Evolutionary conservation across 768 basidiomycete genomes (phyloP).

Genomic region (Hypsizygus marmoreus): DNA sequence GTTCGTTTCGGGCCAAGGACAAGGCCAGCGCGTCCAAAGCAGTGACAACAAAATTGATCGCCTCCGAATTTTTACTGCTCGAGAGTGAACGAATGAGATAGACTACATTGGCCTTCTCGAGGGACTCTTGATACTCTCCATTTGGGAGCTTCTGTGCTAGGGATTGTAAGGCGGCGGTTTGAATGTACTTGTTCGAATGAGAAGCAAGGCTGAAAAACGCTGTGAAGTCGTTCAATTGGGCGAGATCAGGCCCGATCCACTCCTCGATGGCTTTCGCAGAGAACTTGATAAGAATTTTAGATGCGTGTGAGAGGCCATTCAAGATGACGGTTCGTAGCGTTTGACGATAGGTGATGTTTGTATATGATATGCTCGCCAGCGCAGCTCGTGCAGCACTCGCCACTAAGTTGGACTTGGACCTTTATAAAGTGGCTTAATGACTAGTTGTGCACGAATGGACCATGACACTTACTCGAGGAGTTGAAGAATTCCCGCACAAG

Average conservation of each 20-base stretch:
- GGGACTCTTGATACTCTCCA: constrained; percentile 15
- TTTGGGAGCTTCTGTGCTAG: constrained; percentile 14
- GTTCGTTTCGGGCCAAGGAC: constrained; percentile 15
- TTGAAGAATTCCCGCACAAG: constrained; percentile 16
- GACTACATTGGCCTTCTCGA: constrained; percentile 16
- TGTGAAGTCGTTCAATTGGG: constrained; percentile 15
- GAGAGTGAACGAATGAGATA: constrained; percentile 14
- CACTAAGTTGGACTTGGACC: constrained; percentile 12
- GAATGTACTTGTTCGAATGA: constrained; percentile 16
- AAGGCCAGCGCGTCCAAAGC: constrained; percentile 15
- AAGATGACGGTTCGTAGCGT: constrained; percentile 17
- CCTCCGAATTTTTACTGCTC: constrained; percentile 16
- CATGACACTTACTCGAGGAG: constrained; percentile 19
- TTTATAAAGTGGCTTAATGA: background rate
- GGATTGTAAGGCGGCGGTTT: constrained; percentile 15
- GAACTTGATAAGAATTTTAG: constrained; percentile 15
- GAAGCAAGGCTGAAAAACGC: constrained; percentile 15
- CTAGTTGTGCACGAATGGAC: background rate
- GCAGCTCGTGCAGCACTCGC: constrained; percentile 14
- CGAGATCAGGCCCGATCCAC: constrained; percentile 23
- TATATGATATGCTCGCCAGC: constrained; percentile 14
- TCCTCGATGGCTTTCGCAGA: constrained; percentile 15
- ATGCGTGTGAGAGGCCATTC: constrained; percentile 14
- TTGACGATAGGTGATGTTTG: constrained; percentile 13
- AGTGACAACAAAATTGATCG: constrained; percentile 14